Base-by-base conservation (phyloP, 2,329 filamentous ascomycete genomes). In the Xylaria sp. region DNA sequence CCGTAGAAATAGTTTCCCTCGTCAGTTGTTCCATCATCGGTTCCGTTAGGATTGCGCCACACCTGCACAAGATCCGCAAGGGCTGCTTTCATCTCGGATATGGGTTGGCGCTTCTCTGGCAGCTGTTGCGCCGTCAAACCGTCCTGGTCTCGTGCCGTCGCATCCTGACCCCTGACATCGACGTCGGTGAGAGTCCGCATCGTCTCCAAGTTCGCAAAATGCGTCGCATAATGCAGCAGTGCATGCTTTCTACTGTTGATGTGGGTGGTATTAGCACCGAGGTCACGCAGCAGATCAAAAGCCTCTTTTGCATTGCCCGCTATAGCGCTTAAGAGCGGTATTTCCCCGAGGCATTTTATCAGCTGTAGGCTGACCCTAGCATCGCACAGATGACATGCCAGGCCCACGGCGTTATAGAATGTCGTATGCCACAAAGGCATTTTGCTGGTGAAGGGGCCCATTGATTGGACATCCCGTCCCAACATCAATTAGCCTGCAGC, bases 231-330 rank as follows among this genome's bases (percentile, higher is more conserved):
- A 42, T 60, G 57, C 11, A 60, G 33, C 13, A 51, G 57, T n/a
- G 57, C 51, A 6, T 33, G 31, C 13, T 5, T 39, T 39, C 20
- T 17, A 1, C 13, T 38, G 29, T 29, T 15, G 5, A 31, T 22
- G 42, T 51, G 22, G 3, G 57, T 25, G 20, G 57, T 9, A 20
- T 60, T 60, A 39, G 45, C 57, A 42, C 57, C 57, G 15, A 60
- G 57, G 33, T 45, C 20, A 39, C 51, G 45, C 57, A 60, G 15
- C 13, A 60, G 45, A 15, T 15, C 3, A 2, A 13, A 1, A 51
- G 57, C 33, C 45, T 60, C 56, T 27, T 38, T 59, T 33, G 13
- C 5, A 9, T 9, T 17, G 7, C 1, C 5, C 33, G 11, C 2
- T 20, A 22, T 15, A 45, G 57, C 57, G 31, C 1, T 7, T 13